Conservation (phyloP, 768 basidiomycete genomes). For the Russula foetens region DNA sequence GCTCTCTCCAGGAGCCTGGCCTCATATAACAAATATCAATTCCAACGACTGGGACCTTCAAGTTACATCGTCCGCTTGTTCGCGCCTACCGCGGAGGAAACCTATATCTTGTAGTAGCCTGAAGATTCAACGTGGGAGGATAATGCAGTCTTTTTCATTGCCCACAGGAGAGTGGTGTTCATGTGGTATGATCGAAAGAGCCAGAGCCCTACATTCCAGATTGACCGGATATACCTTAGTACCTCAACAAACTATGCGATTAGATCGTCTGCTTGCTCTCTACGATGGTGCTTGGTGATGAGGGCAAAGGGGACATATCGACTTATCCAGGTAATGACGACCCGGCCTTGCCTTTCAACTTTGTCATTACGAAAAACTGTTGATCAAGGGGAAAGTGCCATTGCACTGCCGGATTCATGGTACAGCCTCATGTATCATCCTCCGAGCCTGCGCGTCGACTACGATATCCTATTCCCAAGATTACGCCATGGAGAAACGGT, state of each 20-base stretch:
- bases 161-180: constrained; percentile 49
- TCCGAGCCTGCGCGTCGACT: neutral
- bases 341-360: neutral
- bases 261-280: neutral
- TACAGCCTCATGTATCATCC: neutral
- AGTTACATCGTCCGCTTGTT: constrained; percentile 31
- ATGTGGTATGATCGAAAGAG: constrained; percentile 38
- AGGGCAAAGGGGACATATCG: neutral
- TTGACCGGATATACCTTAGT: neutral
- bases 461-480: neutral
- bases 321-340: neutral
- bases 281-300: neutral
- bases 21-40: constrained; percentile 44
- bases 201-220: neutral
- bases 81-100: constrained; percentile 18
- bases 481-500: neutral
- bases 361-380: neutral
- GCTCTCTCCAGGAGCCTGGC: constrained; percentile 43
- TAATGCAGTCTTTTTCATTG: constrained; percentile 33
- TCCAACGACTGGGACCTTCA: constrained; percentile 42
- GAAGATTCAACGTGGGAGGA: constrained; percentile 53
- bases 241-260: neutral
- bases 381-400: neutral
- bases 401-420: neutral
- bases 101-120: constrained; percentile 53